Evolutionary conservation across 345 rosid genomes (phyloP), one percentile per base, ranked within the genome.

Genomic region (Sisymbrium irio): DNA sequence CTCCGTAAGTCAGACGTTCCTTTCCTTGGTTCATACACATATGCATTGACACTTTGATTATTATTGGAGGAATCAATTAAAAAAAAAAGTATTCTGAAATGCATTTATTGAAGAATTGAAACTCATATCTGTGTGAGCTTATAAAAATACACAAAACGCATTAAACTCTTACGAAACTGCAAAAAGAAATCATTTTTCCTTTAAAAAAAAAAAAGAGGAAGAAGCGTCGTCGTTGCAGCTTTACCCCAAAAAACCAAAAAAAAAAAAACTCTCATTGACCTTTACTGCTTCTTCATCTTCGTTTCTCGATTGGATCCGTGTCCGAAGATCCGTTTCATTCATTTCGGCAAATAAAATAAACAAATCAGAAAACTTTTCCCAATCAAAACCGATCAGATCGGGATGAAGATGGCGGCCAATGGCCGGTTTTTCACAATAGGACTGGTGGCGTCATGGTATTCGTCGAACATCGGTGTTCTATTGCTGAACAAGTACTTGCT

Each of bases 401-500:
- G 61, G 9, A 77, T 77, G 80, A 77, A 77, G 80, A 42, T 60
- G 46, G 77, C 77, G 72, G 41, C 68, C 10, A 77, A 77, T 67
- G 73, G 80, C 67, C 72, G 77, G 65, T 77, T 78, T 62, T 73
- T 78, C 79, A 88, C 88, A 36, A 69, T 85, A 71, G 82, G 89
- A 32, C 77, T 85, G 15, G 90, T 88, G 11, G 68, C 86, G 41
- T 73, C 88, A 0, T 88, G 92, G 94, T 88, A 86, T 56, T 63
- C 84, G 3, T 80, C 92, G 2, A 88, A 85, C 61, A 88, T 90
- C 51, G 94, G 94, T 2, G 88, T 90, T 1, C 65, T 90, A 18
- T 58, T 86, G 42, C 81, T 86, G 4, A 90, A 90, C 87, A 88
- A 90, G 63, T 90, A 86, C 80, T 55, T 86, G 71, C 71, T 86